Conservation (phyloP, 306 rosid species). For the Arachis stenosperma region DNA sequence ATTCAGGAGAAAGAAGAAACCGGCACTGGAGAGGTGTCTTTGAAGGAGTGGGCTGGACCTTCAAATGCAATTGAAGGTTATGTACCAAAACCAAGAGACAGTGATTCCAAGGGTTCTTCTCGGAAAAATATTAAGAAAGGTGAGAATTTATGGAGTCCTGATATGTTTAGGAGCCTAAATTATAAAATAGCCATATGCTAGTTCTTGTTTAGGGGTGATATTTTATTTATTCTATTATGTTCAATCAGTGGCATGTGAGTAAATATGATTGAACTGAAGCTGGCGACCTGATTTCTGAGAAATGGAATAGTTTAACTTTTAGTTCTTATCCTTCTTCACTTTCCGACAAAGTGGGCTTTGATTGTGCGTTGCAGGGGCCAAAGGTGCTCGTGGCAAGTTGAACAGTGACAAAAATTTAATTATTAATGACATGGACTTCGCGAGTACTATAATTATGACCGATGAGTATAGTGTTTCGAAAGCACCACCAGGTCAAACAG, state of each 20-base stretch:
- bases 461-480: slow-evolving; percentile 87
- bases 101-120: slow-evolving; percentile 39
- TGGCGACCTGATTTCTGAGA: slow-evolving; percentile 38
- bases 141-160: slow-evolving; percentile 40
- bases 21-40: slow-evolving; percentile 50
- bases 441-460: slow-evolving; percentile 64
- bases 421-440: slow-evolving; percentile 63
- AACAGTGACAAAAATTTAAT: slow-evolving; percentile 38
- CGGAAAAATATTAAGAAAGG: slow-evolving; percentile 59
- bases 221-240: slow-evolving; percentile 28
- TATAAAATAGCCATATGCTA: slow-evolving; percentile 17
- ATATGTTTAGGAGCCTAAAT: slow-evolving; percentile 13
- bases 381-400: slow-evolving; percentile 47
- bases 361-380: slow-evolving; percentile 72
- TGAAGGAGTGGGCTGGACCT: slow-evolving; percentile 81
- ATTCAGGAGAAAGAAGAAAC: slow-evolving; percentile 69
- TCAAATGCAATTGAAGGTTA: slow-evolving; percentile 97
- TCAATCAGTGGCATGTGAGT: slow-evolving; percentile 22
- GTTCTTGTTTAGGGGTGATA: slow-evolving; percentile 25
- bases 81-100: slow-evolving; percentile 64
- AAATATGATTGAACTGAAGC: slow-evolving; percentile 23
- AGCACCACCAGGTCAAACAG: slow-evolving; percentile 46
- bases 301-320: slow-evolving; percentile 25
- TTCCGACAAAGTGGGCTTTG: slow-evolving; percentile 48
- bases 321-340: slow-evolving; percentile 20